Percentiles rank a stretch among this genome's conserved stretches.
Evolutionary conservation across 148 eudicot species (phyloP).

Genomic region (Arbutus unedo): DNA sequence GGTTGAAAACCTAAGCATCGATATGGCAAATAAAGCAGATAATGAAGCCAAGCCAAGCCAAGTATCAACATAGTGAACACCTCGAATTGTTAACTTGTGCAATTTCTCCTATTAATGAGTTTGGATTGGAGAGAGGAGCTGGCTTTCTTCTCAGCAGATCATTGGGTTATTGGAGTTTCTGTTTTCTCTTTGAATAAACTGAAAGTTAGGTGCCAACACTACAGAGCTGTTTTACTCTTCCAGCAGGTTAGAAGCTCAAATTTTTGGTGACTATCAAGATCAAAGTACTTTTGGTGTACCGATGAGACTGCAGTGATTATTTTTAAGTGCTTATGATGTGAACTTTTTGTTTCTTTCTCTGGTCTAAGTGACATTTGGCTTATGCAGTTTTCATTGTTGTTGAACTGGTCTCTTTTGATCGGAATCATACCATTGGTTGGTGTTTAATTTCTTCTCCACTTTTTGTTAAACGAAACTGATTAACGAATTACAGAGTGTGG

Average conservation of each 20-base stretch:
- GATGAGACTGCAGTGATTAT: not conserved
- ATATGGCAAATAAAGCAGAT: constrained; percentile 28
- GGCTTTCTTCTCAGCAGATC: not conserved
- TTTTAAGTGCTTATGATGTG: not conserved
- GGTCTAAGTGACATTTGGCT: not conserved
- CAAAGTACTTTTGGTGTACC: constrained; percentile 1
- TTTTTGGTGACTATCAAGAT: not conserved
- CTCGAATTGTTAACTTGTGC: not conserved
- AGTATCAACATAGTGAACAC: constrained; percentile 9
- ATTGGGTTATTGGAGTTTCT: not conserved
- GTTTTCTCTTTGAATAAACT: not conserved
- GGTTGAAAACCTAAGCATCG: constrained; percentile 26
- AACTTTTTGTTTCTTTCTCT: not conserved
- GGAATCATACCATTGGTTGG: not conserved
- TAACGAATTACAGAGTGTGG: not conserved
- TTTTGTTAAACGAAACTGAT: not conserved
- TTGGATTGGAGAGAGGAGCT: not conserved
- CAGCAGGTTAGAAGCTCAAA: constrained; percentile 1
- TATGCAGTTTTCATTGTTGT: not conserved
- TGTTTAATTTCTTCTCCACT: constrained; percentile 4
- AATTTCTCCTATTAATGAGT: constrained; percentile 1
- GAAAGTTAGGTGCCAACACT: constrained; percentile 10
- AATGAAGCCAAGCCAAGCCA: constrained; percentile 19
- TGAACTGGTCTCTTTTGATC: not conserved
- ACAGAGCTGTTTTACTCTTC: constrained; percentile 8